These are phyloP conservation scores for Fusarium pilosicola DNA, from an alignment of 2,329 filamentous ascomycete genomes.

Conservation along the genomic window DNA sequence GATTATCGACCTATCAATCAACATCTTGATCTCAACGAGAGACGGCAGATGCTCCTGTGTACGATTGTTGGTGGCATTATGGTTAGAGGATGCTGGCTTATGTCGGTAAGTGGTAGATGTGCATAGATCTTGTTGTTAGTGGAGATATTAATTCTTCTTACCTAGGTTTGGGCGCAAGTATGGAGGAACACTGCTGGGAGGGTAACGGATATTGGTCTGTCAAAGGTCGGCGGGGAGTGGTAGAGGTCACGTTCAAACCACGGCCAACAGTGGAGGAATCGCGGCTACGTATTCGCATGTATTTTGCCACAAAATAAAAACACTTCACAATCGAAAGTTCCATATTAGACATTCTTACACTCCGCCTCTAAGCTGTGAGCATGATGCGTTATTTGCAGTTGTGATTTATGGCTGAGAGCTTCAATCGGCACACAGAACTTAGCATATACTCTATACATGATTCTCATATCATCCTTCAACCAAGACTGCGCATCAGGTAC, in stretches of 20 bases:
- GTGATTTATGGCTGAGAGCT: too few species aligned
- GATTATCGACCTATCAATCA: background rate
- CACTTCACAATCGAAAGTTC: fast-evolving
- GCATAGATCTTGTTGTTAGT: too few species aligned
- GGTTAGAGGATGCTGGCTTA: background rate
- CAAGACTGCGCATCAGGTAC: too few species aligned
- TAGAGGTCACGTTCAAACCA: background rate
- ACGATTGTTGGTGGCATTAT: background rate
- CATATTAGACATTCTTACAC: too few species aligned
- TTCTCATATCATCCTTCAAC: too few species aligned
- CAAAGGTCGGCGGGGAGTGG: background rate
- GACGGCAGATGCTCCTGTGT: background rate
- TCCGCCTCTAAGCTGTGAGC: too few species aligned
- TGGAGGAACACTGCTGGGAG: background rate
- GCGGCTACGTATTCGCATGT: too few species aligned
- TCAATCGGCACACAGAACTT: too few species aligned
- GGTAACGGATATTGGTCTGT: background rate
- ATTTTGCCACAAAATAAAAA: too few species aligned
- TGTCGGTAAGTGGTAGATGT: background rate
- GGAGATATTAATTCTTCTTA: background rate
- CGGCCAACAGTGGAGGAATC: too few species aligned
- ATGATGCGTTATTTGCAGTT: too few species aligned
- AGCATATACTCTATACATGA: too few species aligned
- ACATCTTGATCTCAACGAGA: background rate
- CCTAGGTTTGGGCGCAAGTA: background rate